phyloP scores from a whole-genome alignment of 805 yeast genomes.

The Yamadazyma scolyti region DNA sequence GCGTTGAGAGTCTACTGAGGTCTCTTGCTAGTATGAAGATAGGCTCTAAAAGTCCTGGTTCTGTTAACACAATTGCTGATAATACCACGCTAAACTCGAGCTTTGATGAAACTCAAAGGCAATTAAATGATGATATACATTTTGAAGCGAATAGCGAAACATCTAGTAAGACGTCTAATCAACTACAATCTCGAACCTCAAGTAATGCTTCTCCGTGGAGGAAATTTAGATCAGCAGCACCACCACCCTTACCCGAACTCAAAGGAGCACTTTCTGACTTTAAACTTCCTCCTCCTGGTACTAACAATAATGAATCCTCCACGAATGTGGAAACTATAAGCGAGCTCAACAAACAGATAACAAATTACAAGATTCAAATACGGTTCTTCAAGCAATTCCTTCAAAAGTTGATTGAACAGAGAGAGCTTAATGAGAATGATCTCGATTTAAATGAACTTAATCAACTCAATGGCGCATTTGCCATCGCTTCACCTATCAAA shows the following conservation, averaged over 20 bases:
- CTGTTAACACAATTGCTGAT: conserved; percentile 1
- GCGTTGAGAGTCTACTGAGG: conserved; percentile 11
- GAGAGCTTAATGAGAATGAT: conserved; percentile 5
- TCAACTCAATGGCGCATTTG: conserved; percentile 6
- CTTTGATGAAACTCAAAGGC: conserved; percentile 20
- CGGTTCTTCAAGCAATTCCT: conserved; percentile 37
- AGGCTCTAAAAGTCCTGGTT: too few species aligned
- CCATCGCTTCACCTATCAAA: neutral
- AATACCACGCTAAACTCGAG: conserved; percentile 9
- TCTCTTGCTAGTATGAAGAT: conserved; percentile 12
- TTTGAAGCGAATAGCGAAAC: conserved; percentile 8
- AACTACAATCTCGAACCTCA: conserved; percentile 3
- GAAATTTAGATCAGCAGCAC: conserved; percentile 17
- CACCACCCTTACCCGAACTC: conserved; percentile 8
- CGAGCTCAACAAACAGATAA: conserved; percentile 31
- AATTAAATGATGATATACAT: conserved; percentile 19
- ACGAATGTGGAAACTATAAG: conserved; percentile 19
- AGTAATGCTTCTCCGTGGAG: conserved; percentile 20
- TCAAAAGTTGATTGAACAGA: conserved; percentile 29
- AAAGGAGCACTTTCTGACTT: neutral
- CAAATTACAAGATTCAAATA: conserved; percentile 36
- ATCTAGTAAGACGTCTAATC: conserved; percentile 6
- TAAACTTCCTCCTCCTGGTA: neutral
- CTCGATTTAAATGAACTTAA: conserved; percentile 7
- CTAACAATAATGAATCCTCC: conserved; percentile 11